phyloP scores from a whole-genome alignment of 768 basidiomycete genomes.

The Kondoa malvinella region DNA sequence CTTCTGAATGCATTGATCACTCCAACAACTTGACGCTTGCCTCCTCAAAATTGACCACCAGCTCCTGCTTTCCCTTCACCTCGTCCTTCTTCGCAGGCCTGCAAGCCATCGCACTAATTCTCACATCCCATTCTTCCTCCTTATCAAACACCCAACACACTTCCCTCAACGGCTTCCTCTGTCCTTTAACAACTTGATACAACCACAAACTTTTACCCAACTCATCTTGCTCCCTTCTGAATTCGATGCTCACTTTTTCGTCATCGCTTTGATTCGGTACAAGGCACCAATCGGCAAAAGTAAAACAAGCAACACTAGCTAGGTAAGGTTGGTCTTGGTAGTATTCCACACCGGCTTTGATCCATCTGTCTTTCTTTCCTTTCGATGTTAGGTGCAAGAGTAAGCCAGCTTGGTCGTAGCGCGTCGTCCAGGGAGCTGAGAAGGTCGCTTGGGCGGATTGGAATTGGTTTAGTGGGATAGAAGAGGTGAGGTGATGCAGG shows the following conservation, averaged over 20 bases:
- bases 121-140: background rate
- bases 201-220: background rate
- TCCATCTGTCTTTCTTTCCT: slow-evolving; percentile 20
- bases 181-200: background rate
- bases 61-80: no score
- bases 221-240: background rate
- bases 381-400: slow-evolving; percentile 21
- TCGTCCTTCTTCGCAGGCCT: background rate
- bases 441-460: slow-evolving; percentile 27
- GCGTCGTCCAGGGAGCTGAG: slow-evolving; percentile 27
- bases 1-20: no score
- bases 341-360: slow-evolving; percentile 31
- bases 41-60: no score
- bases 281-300: slow-evolving; percentile 29
- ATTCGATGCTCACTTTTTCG: background rate
- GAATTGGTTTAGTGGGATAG: slow-evolving; percentile 21
- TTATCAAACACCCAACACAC: background rate
- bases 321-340: slow-evolving; percentile 25
- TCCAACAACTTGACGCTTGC: no score
- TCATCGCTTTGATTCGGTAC: slow-evolving; percentile 12
- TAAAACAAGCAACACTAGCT: slow-evolving; percentile 27
- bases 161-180: background rate
- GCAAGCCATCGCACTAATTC: background rate
- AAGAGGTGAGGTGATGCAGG: slow-evolving; percentile 7
- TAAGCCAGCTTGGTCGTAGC: slow-evolving; percentile 31